Evolutionary conservation across 1,139 yeast species (phyloP).

Genomic region (Sporopachydermia cereana): DNA sequence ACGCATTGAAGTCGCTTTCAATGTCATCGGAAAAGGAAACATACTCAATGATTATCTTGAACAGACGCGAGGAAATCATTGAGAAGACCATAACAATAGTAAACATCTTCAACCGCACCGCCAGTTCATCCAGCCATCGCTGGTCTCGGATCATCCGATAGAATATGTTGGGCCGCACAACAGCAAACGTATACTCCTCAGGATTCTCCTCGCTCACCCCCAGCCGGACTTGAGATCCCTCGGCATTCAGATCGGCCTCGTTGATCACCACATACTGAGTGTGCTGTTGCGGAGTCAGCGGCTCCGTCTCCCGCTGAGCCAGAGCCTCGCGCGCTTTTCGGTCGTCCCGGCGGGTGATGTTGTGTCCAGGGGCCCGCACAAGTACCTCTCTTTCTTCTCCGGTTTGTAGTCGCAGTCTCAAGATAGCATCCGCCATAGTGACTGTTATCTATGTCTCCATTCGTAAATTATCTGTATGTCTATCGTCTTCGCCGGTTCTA

Average conservation of each 20-base stretch:
- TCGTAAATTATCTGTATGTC: no score
- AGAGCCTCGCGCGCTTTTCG: background rate
- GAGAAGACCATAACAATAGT: background rate
- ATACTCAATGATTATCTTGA: slow-evolving; percentile 3
- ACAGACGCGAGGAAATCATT: background rate
- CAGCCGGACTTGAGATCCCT: background rate
- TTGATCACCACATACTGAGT: background rate
- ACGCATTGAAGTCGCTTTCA: background rate
- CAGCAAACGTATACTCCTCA: background rate
- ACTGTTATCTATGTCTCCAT: no score
- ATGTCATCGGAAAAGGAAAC: slow-evolving; percentile 1
- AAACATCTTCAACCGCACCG: background rate
- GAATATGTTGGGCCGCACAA: slow-evolving; percentile 1
- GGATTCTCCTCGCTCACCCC: background rate
- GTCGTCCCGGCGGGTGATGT: background rate
- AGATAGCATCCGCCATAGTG: background rate
- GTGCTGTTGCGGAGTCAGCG: background rate
- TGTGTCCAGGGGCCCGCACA: background rate
- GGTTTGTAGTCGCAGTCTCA: background rate
- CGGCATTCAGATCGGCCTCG: background rate
- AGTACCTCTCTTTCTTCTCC: background rate
- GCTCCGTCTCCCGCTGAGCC: background rate
- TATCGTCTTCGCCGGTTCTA: no score
- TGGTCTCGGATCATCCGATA: background rate
- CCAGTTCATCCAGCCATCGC: slow-evolving; percentile 1